Conservation (phyloP, 805 yeast genomes). For the Pichia rugopelliculosa region DNA sequence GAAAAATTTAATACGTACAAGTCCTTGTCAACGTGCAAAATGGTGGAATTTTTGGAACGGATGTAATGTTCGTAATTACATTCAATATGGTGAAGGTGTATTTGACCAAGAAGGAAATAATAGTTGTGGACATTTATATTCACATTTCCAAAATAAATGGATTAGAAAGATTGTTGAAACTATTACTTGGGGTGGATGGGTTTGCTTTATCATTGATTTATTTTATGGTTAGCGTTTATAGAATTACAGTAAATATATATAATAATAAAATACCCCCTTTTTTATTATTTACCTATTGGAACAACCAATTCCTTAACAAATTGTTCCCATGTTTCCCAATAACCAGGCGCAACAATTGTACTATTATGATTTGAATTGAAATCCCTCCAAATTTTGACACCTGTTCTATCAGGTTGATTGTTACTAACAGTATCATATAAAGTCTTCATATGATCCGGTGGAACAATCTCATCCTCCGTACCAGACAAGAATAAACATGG, state of each 20-base stretch:
- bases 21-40: slow-evolving; percentile 76
- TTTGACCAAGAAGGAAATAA: slow-evolving; percentile 78
- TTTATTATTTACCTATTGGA: slow-evolving; percentile 26
- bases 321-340: slow-evolving; percentile 63
- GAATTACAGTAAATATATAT: not conserved
- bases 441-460: slow-evolving; percentile 70
- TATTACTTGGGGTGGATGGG: slow-evolving; percentile 40
- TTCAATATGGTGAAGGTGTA: slow-evolving; percentile 73
- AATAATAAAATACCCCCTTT: not conserved
- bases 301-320: slow-evolving; percentile 40
- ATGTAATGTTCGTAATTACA: slow-evolving; percentile 68
- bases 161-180: slow-evolving; percentile 28
- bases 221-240: slow-evolving; percentile 27
- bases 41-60: slow-evolving; percentile 91
- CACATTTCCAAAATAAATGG: slow-evolving; percentile 13
- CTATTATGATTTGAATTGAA: slow-evolving; percentile 77
- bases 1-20: slow-evolving; percentile 61
- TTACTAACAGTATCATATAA: slow-evolving; percentile 31
- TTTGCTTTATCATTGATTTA: slow-evolving; percentile 35
- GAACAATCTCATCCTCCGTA: slow-evolving; percentile 79
- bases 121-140: slow-evolving; percentile 52
- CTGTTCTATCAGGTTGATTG: slow-evolving; percentile 39
- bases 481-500: slow-evolving; percentile 74
- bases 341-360: slow-evolving; percentile 64
- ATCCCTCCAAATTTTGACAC: slow-evolving; percentile 43